Evolutionary conservation across 2,329 filamentous ascomycete species (phyloP).

Genomic region (Bertia moriformis): DNA sequence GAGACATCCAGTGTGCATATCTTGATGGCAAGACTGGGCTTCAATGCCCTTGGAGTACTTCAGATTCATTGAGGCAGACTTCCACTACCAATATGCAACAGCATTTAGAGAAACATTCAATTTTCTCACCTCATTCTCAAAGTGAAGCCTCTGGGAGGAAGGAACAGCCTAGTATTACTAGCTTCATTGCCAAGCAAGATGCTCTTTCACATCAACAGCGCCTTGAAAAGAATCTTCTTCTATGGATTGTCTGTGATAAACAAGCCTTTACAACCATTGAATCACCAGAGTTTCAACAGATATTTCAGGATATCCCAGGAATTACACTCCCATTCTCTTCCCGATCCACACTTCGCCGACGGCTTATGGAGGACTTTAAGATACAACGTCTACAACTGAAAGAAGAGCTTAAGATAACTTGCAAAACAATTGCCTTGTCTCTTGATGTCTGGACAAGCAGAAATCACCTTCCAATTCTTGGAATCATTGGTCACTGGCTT

Average conservation of each 20-base stretch:
- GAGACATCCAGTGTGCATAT: no score
- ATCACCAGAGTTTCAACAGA: slow-evolving; percentile 3
- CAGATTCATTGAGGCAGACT: no score
- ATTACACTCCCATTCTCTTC: neutral
- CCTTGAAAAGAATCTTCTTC: neutral
- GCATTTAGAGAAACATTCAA: no score
- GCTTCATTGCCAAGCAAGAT: no score
- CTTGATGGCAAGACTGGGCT: no score
- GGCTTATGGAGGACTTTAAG: neutral
- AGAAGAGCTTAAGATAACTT: slow-evolving; percentile 1
- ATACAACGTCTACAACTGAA: neutral
- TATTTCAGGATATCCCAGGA: slow-evolving; percentile 2
- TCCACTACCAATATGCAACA: no score
- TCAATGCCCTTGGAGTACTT: no score
- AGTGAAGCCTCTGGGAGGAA: no score
- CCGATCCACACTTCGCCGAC: neutral
- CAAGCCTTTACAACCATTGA: slow-evolving; percentile 3
- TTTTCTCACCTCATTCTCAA: no score
- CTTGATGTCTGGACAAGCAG: slow-evolving; percentile 5
- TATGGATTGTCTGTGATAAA: neutral
- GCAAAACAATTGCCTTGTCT: slow-evolving; percentile 5
- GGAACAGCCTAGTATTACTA: no score
- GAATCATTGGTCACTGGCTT: slow-evolving; percentile 7
- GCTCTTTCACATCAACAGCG: no score
- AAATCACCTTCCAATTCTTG: slow-evolving; percentile 4